These are phyloP conservation scores for Cyberlindnera amylophila DNA, from an alignment of 805 yeast species.

Conservation along the genomic window DNA sequence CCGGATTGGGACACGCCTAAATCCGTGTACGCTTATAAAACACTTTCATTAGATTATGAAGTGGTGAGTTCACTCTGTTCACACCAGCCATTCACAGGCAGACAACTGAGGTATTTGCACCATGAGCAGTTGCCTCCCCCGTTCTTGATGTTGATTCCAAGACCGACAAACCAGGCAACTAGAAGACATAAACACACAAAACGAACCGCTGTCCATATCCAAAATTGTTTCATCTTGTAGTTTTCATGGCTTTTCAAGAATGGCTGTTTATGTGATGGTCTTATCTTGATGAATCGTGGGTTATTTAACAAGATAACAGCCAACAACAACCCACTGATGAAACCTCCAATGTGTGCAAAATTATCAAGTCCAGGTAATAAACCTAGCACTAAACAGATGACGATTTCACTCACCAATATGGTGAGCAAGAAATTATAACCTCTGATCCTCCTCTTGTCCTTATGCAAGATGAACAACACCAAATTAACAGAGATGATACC, in stretches of 20 bases:
- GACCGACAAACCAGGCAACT: conserved; percentile 46
- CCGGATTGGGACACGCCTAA: neutral
- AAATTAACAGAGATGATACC: conserved; percentile 65
- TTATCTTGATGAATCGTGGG: conserved; percentile 42
- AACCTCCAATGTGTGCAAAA: conserved; percentile 74
- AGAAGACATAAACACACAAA: conserved; percentile 41
- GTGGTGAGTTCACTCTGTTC: conserved; percentile 39
- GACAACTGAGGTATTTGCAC: conserved; percentile 71
- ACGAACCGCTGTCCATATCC: conserved; percentile 51
- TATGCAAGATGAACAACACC: conserved; percentile 45
- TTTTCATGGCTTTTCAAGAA: conserved; percentile 19
- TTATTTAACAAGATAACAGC: conserved; percentile 51
- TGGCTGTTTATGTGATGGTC: conserved; percentile 5
- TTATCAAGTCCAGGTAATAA: conserved; percentile 72
- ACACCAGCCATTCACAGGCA: conserved; percentile 73
- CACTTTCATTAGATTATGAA: too few relatives aligned
- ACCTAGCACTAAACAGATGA: conserved; percentile 59
- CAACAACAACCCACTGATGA: conserved; percentile 52
- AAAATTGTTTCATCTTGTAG: conserved; percentile 38
- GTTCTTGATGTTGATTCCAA: conserved; percentile 45
- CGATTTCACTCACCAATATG: conserved; percentile 51
- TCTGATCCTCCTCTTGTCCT: conserved; percentile 45
- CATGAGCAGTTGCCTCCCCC: conserved; percentile 56
- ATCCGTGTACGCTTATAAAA: too few relatives aligned
- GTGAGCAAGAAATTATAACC: conserved; percentile 43